Base-by-base conservation (phyloP, 2,329 filamentous ascomycete genomes). In the Fusarium sp. region DNA sequence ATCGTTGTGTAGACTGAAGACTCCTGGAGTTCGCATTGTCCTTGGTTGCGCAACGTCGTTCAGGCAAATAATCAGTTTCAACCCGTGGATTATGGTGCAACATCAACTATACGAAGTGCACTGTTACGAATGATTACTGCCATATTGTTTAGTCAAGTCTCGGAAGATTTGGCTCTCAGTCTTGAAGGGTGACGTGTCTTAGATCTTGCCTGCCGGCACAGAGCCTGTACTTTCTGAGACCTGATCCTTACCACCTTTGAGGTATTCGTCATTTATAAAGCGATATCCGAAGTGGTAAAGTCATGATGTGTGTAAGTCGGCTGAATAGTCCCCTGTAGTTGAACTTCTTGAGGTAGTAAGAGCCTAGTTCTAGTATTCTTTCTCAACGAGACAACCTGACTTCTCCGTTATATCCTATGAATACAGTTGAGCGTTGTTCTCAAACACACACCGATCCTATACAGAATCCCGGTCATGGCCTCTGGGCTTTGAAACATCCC, bases 31-130 rank as follows among this genome's bases (percentile, higher is more conserved):
- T 69, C 47, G 17, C 13, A 48, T 51, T 54, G 33, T 46, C 39
- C 37, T 32, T 30, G 43, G 61, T 67, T 66, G 35, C 35, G 53
- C 65, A 47, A 45, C 46, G 20, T 20, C 35, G 8, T 56, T 43
- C 25, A 39, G 19, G 20, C 49, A 50, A 17, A 55, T 56, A 32
- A 33, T 23, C 25, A 37, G 55, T 56, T 62, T 47, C 51, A 69
- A 57, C 50, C 44, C 56, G 52, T 37, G 43, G 22, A 27, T n/a
- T 25, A 30, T 41, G 22, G 61, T 62, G 51, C 22, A 52, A 68
- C 60, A 49, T 25, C 27, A 30, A 30, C 27, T 30, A 56, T 62
- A 62, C 61, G 55, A 62, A 65, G 44, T 50, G 50, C 47, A 57
- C 9, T 13, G 49, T 56, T 32, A 30, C 54, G 44, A 41, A 13